Evolutionary conservation across 2,329 filamentous ascomycete species (phyloP).

Genomic region (Cladobotryum protrusum): DNA sequence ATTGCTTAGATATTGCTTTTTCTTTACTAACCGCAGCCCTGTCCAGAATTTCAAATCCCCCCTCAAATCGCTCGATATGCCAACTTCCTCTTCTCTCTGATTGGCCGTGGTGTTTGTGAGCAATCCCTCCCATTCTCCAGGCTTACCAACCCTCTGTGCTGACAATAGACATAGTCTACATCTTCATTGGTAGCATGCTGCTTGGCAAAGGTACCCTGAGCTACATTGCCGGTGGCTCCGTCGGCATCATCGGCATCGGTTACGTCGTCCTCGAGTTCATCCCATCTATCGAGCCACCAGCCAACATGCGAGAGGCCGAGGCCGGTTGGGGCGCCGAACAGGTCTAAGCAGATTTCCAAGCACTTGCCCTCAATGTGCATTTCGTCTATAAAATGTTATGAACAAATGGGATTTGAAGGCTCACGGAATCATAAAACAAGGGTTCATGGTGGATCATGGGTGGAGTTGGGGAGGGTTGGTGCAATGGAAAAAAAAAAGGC

Average conservation of each 20-base stretch:
- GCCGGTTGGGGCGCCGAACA: slow-evolving; percentile 72
- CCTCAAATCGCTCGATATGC: slow-evolving; percentile 89
- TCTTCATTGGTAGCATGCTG: slow-evolving; percentile 86
- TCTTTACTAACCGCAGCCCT: slow-evolving; percentile 3
- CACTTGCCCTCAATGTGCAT: background rate
- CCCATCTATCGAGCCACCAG: slow-evolving; percentile 71
- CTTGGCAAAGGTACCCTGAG: slow-evolving; percentile 61
- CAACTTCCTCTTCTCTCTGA: slow-evolving; percentile 95
- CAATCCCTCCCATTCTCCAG: slow-evolving; percentile 23
- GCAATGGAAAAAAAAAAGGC: no score
- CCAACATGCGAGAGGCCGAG: slow-evolving; percentile 76
- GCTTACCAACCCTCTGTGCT: slow-evolving; percentile 4
- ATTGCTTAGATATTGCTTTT: background rate
- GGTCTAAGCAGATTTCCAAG: slow-evolving; percentile 43
- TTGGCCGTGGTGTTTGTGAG: slow-evolving; percentile 91
- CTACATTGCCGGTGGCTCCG: slow-evolving; percentile 69
- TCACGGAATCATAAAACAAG: no score
- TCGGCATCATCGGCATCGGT: slow-evolving; percentile 70
- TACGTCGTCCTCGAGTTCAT: slow-evolving; percentile 74
- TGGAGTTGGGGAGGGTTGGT: no score
- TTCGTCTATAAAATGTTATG: background rate
- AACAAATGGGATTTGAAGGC: background rate
- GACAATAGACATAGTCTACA: slow-evolving; percentile 62
- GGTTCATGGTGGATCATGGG: no score
- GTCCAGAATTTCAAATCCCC: slow-evolving; percentile 82